Evolutionary conservation across 116 monocot genomes (phyloP).

Genomic region (Cymodocea nodosa): DNA sequence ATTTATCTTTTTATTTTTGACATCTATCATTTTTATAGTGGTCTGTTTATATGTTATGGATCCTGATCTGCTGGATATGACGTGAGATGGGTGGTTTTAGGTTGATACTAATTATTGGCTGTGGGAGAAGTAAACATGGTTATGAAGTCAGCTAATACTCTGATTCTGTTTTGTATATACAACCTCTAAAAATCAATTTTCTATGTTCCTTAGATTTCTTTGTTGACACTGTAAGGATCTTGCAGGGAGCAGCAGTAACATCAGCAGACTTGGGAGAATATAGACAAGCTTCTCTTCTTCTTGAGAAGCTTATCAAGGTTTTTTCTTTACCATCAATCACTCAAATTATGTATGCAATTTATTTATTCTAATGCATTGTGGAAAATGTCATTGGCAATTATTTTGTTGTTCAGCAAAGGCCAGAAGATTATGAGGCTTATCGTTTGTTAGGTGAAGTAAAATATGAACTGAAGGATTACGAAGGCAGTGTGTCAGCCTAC

Average conservation of each 20-base stretch:
- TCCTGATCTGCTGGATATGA: too few species aligned
- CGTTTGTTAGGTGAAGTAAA: slow-evolving; percentile 82
- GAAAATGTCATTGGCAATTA: background rate
- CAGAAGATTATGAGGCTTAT: slow-evolving; percentile 51
- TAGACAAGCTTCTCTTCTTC: slow-evolving; percentile 46
- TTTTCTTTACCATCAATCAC: background rate
- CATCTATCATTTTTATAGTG: too few species aligned
- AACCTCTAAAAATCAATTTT: too few species aligned
- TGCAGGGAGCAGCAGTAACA: slow-evolving; percentile 77
- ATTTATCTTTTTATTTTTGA: too few species aligned
- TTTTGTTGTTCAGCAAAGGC: slow-evolving; percentile 43
- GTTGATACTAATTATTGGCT: too few species aligned
- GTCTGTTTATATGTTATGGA: too few species aligned
- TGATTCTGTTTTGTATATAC: too few species aligned
- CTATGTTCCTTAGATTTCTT: too few species aligned
- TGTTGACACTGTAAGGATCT: background rate
- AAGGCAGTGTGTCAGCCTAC: slow-evolving; percentile 71
- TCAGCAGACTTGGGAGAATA: slow-evolving; percentile 70
- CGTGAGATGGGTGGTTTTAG: too few species aligned
- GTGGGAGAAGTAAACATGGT: too few species aligned
- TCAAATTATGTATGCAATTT: background rate
- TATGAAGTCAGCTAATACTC: too few species aligned
- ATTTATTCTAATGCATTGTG: background rate
- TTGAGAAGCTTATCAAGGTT: slow-evolving; percentile 76
- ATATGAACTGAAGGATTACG: slow-evolving; percentile 74